phyloP scores from a whole-genome alignment of 2,329 filamentous ascomycete genomes.

The Byssothecium circinans region DNA sequence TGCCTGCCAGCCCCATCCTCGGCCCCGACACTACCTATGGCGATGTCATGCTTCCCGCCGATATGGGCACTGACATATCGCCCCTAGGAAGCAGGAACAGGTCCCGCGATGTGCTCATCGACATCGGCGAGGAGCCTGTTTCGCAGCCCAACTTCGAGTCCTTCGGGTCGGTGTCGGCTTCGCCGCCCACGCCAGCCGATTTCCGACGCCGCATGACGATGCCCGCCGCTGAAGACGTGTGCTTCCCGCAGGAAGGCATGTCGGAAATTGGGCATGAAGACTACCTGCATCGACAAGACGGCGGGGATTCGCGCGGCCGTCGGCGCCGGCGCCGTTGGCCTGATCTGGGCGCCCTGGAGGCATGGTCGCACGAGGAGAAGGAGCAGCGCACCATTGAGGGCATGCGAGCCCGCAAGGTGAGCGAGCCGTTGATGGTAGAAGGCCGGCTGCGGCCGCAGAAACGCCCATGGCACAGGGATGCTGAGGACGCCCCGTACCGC shows the following conservation, averaged over 20 bases:
- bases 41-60: constrained; percentile 70
- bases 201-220: constrained; percentile 40
- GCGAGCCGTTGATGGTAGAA: constrained; percentile 88
- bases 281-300: constrained; percentile 53
- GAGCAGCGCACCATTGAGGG: constrained; percentile 77
- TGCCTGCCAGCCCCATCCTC: constrained; percentile 60
- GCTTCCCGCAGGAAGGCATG: constrained; percentile 78
- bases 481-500: constrained; percentile 87
- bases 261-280: constrained; percentile 84
- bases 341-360: constrained; percentile 78
- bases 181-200: constrained; percentile 27
- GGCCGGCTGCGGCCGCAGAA: constrained; percentile 78
- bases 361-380: constrained; percentile 90
- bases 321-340: constrained; percentile 71
- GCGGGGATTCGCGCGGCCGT: constrained; percentile 46
- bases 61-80: constrained; percentile 47
- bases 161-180: constrained; percentile 44
- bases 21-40: constrained; percentile 57
- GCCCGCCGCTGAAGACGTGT: constrained; percentile 82
- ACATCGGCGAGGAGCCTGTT: constrained; percentile 48
- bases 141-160: constrained; percentile 47
- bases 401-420: constrained; percentile 85
- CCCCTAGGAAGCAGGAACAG: constrained; percentile 20
- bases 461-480: constrained; percentile 80
- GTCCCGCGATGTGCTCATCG: constrained; percentile 52